Percentiles rank a stretch among this genome's conserved stretches.
These are phyloP conservation scores for Musa schizocarpa DNA, from an alignment of 176 grass and related monocot genomes.

Conservation along the genomic window DNA sequence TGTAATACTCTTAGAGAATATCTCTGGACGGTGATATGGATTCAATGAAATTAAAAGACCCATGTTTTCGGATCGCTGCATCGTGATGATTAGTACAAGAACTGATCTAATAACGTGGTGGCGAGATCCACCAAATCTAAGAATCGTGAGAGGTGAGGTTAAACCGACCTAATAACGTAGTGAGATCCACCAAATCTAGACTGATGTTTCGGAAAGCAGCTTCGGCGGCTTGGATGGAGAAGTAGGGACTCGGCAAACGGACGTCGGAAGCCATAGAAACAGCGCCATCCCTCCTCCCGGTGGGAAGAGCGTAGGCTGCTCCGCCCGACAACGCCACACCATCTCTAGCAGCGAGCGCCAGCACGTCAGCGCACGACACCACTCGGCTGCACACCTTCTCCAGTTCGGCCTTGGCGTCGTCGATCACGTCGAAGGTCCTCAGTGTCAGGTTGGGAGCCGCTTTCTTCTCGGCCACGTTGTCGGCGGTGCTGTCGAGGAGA, in stretches of 20 bases:
- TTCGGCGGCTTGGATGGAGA: constrained; percentile 23
- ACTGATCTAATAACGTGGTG: too few species aligned
- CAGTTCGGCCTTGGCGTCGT: constrained; percentile 35
- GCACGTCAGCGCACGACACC: constrained; percentile 53
- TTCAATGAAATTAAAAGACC: too few species aligned
- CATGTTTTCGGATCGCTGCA: too few species aligned
- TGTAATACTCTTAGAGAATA: too few species aligned
- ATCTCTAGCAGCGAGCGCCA: constrained; percentile 56
- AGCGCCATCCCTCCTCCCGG: constrained; percentile 51
- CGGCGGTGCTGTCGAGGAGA: constrained; percentile 33
- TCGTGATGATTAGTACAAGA: too few species aligned
- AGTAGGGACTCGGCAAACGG: constrained; percentile 9
- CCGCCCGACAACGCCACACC: constrained; percentile 34
- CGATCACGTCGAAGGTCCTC: constrained; percentile 39
- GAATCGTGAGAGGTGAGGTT: too few species aligned
- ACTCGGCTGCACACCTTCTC: constrained; percentile 31
- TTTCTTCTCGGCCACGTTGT: constrained; percentile 32
- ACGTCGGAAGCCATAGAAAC: constrained; percentile 35
- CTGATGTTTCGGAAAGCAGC: constrained; percentile 19
- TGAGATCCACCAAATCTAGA: constrained; percentile 34
- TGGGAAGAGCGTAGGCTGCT: constrained; percentile 39
- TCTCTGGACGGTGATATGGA: too few species aligned
- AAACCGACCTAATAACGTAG: constrained; percentile 34
- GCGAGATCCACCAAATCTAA: too few species aligned
- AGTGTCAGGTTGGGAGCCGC: constrained; percentile 29